Evolutionary conservation across 1,284 basidiomycete genomes (phyloP), one percentile per base, ranked within the genome.

Genomic region (Vanrija pseudolonga): DNA sequence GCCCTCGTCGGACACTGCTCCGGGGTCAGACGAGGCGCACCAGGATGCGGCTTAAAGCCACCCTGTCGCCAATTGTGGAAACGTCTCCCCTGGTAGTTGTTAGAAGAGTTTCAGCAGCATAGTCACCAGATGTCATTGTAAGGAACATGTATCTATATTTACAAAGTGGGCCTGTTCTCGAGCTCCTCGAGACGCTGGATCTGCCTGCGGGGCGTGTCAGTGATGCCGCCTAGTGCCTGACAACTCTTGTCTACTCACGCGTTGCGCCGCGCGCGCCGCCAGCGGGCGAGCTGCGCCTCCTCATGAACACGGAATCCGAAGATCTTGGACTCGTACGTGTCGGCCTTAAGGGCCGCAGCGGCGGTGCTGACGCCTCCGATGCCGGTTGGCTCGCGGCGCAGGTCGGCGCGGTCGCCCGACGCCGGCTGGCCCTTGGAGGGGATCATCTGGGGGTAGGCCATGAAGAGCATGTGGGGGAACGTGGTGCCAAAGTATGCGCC

Each of bases 401-500:
- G 81, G 79, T 57, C 75, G 28, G 67, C 66, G 40, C 79, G 77
- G 28, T 62, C 64, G 20, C 53, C 37, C 43, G 62, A 59, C 50
- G 62, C 51, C 47, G 83, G 80, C 14, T 84, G 81, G 3, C 80
- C 83, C 76, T 96, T 97, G 24, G 85, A 82, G 11, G 93, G 89
- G 47, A 94, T 87, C 65, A 95, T 85, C 51, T 86, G 85, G 0
- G 93, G 92, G 73, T 96, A 95, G 41, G 94, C 90, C 80, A 97
- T 89, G 79, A 93, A 93, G 44, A 97, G 80, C 64, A 97, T 86
- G 73, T 96, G 93, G 0, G 92, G 91, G 79, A 97, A 97, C 0
- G 90, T 95, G 0, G 91, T 94, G 56, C 94, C 93, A 67, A 97
- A 97, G 77, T 94, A 97, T 3, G 94, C 93, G 26, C 93, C 93